A percentile compares a stretch with the other conserved stretches of the same genome.
Conservation (phyloP, 768 basidiomycete species). For the Auriscalpium microsporum region DNA sequence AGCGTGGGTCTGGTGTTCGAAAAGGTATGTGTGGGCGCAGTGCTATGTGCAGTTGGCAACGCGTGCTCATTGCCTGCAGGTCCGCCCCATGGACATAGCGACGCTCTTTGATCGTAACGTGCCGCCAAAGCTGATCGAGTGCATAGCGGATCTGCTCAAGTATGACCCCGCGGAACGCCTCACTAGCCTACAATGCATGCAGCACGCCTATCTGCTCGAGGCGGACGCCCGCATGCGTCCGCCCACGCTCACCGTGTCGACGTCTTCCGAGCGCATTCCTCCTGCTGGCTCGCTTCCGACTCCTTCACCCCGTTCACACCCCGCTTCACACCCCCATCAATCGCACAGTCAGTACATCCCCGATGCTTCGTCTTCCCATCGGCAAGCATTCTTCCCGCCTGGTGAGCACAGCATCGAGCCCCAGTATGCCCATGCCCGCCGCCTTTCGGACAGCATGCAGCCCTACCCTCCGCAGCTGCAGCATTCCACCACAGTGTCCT, state of each 20-base stretch:
- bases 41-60: not conserved
- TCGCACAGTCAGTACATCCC: constrained; percentile 2
- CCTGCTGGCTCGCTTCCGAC: constrained; percentile 11
- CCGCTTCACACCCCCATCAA: constrained; percentile 4
- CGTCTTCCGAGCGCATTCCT: constrained; percentile 29
- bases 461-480: constrained; percentile 11
- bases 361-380: constrained; percentile 12
- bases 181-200: constrained; percentile 78
- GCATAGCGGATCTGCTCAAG: constrained; percentile 83
- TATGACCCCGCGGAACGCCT: constrained; percentile 87
- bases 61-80: constrained; percentile 29
- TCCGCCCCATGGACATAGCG: constrained; percentile 57
- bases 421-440: constrained; percentile 6
- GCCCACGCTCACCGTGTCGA: constrained; percentile 9
- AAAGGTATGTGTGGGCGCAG: constrained; percentile 48
- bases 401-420: constrained; percentile 7
- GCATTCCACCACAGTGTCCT: constrained; percentile 11
- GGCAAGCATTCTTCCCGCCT: constrained; percentile 10
- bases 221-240: constrained; percentile 42
- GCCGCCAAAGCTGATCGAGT: constrained; percentile 77
- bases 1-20: constrained; percentile 80
- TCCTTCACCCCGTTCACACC: constrained; percentile 11
- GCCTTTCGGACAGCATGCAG: constrained; percentile 1
- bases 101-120: constrained; percentile 72
- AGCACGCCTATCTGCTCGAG: constrained; percentile 85